Percentiles rank a stretch among this genome's conserved stretches.
Conservation (phyloP, 2,329 filamentous ascomycete genomes). For the Colletotrichum cordylinicola region DNA sequence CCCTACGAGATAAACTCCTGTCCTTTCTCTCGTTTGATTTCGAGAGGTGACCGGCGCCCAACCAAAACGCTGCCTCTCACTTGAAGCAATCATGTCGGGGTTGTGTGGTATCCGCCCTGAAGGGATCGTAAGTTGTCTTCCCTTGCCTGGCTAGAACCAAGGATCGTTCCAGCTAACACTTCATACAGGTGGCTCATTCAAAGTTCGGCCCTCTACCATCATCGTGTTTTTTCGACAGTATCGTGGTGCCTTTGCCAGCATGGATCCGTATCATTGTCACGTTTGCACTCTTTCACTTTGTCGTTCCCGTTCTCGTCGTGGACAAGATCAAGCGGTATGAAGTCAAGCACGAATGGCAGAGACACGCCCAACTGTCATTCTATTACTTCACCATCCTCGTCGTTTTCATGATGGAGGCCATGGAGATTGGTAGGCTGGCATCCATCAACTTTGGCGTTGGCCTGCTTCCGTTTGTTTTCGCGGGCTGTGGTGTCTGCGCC, state of each 20-base stretch:
- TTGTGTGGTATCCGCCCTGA: slow-evolving; percentile 21
- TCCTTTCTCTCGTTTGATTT: slow-evolving; percentile 6
- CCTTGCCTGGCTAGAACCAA: background rate
- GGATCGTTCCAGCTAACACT: background rate
- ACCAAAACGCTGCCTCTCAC: background rate
- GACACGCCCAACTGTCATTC: slow-evolving; percentile 16
- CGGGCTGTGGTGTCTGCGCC: slow-evolving; percentile 22
- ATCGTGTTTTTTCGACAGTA: slow-evolving; percentile 31
- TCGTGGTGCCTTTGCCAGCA: slow-evolving; percentile 28
- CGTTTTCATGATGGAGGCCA: slow-evolving; percentile 27
- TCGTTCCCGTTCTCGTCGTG: slow-evolving; percentile 14
- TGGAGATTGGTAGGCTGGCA: slow-evolving; percentile 28
- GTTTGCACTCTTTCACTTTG: slow-evolving; percentile 22
- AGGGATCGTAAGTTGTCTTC: slow-evolving; percentile 13
- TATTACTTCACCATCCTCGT: slow-evolving; percentile 29
- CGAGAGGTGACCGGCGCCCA: slow-evolving; percentile 4
- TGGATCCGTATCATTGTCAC: slow-evolving; percentile 26
- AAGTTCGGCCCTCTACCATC: slow-evolving; percentile 26
- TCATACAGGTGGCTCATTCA: background rate
- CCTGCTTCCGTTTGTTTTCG: slow-evolving; percentile 27
- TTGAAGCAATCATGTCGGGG: slow-evolving; percentile 16
- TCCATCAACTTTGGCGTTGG: slow-evolving; percentile 23
- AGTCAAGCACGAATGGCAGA: slow-evolving; percentile 22
- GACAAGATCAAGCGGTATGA: slow-evolving; percentile 11
- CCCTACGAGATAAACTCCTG: slow-evolving; percentile 13